Base-by-base conservation (phyloP, 805 yeast species). In the Starmerella gropengiesseri region DNA sequence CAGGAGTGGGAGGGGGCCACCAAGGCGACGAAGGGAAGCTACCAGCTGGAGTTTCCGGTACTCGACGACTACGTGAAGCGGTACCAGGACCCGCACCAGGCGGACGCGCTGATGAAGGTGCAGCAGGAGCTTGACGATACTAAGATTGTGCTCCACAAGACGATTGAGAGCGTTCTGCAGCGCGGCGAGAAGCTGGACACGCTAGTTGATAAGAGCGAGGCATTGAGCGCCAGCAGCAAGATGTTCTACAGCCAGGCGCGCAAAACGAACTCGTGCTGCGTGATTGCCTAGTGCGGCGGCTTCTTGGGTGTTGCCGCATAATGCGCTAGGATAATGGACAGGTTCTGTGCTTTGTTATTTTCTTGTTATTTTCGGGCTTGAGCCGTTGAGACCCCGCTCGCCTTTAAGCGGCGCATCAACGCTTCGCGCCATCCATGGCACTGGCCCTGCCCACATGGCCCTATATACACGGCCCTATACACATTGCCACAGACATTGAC, bases 91-190 rank as follows among this genome's bases (percentile, higher is more conserved):
- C 99, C 99, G 23, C 72, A 81, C 31, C 95, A 91, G 67, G 97
- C 97, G 0, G 99, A 91, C 61, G 81, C 95, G 9, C 77, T 91
- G 49, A 80, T 91, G 94, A 82, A 81, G 62, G 98, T 91, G 18
- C 98, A 91, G 68, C 94, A 86, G 60, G 98, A 91, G 64, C 74
- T 91, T 56, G 98, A 91, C 63, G 98, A 91, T 60, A 91, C 98
- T 28, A 91, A 91, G 69, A 84, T 89, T 55, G 95, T 87, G 31
- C 70, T 91, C 57, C 97, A 91, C 65, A 87, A 89, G 66, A 86
- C 96, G 36, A 89, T 91, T 53, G 96, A 91, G 64, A 73, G 81
- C 48, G 95, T 91, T 7, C 71, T 91, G 60, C 93, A 85, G 63
- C 77, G 99, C 62, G 98, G 98, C 40, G 99, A 91, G 64, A 86